Base-by-base conservation (phyloP, 345 rosid species). In the Populus ilicifolia region DNA sequence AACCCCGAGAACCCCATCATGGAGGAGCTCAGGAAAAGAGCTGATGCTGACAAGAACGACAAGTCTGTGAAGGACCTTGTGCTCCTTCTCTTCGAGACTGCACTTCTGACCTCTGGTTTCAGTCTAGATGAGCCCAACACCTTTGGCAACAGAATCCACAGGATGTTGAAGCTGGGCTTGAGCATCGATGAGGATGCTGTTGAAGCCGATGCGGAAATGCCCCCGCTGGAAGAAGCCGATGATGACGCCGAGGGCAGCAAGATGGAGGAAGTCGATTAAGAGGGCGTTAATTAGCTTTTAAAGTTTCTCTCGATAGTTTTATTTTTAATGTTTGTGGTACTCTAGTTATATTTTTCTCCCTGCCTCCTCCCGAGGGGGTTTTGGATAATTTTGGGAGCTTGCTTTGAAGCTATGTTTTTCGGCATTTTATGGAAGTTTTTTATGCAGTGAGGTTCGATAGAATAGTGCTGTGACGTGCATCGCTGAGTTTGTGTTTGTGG, bases 201-300 rank as follows among this genome's bases (percentile, higher is more conserved):
- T 5, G 94, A 91, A 27, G 92, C 65, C 0, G 98, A 94, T 48
- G 88, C 92, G 2, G 97, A 90, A 21, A 89, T 91, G 91, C 98
- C 94, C 2, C 83, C 94, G 0, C 79, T 93, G 72, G 96, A 91
- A 85, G 98, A 90, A 0, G 89, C 86, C 0, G 98, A 89, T 21
- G 92, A 75, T 0, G 91, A 90, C 62, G 93, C 91, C 0, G 94
- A 93, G 80, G 93, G 93, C 63, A 86, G 90, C 96, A 93, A 93
- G 94, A 93, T 93, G 96, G 98, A 93, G 84, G 98, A 91, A 77
- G 98, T 93, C 18, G 98, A 93, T 68, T 91, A 87, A 89, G 79
- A 46, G 50, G 48, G 18, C 50, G 3, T 44, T 3, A 13, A 12
- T 44, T 39, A 13, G 16, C 48, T 44, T 6, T 39, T 39, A 39